Base-by-base conservation (phyloP, 2,329 filamentous ascomycete species). In the Daldinia sp. region DNA sequence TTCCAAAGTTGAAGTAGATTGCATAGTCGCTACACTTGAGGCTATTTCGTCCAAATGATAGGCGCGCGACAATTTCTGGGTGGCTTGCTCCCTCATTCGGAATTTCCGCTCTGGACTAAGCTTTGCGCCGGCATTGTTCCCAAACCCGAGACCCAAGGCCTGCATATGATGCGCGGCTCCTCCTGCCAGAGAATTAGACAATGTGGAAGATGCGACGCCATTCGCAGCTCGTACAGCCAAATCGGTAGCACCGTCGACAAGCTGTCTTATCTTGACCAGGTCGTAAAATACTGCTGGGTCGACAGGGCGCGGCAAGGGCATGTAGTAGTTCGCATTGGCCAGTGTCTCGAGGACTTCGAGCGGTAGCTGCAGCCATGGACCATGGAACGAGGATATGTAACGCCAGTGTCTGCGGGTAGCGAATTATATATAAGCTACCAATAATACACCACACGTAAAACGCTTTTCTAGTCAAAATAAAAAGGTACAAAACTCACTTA, bases 41-140 rank as follows among this genome's bases (percentile, higher is more conserved):
- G 92, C 92, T 69, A 95, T 93, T 81, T 97, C 93, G 78, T 97
- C 92, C 42, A 95, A 81, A 64, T 89, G 88, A 78, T 95, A 97
- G 46, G 93, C 93, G 74, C 89, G 88, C 54, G 89, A 89, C 68
- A 97, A 84, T 80, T 93, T 92, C 78, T 92, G 90, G 44, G 90
- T 92, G 9, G 93, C 93, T 78, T 94, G 89, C 79, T 94, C 92
- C 63, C 92, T 86, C 87, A 96, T 93, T 64, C 92, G 87, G 79
- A 92, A 90, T 79, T 90, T 92, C 64, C 92, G 83, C 81, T 95
- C 92, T 56, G 88, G 85, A 76, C 92, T 95, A 74, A 96, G 81
- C 79, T 89, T 93, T 61, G 87, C 84, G 67, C 86, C 87, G 6
- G 87, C 87, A 2, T 86, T 86, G 50, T 86, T 86, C 41, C 88